phyloP scores from a whole-genome alignment of 106 monocot genomes.

The Triglochin maritima region DNA sequence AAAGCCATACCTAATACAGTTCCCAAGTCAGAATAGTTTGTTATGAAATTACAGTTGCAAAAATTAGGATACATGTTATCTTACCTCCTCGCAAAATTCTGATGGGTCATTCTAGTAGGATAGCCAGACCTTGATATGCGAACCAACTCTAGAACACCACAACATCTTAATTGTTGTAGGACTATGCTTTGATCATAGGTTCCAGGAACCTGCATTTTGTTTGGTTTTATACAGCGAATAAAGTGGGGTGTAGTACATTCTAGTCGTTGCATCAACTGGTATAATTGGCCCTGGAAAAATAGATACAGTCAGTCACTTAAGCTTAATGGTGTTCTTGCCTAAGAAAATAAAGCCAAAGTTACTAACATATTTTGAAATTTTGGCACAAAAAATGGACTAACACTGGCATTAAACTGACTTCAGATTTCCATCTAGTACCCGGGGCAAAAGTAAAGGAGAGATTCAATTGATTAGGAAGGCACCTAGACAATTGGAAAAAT shows the following conservation, averaged over 20 bases:
- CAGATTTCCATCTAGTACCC: no score
- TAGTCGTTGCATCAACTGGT: constrained; percentile 95
- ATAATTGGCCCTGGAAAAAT: constrained; percentile 60
- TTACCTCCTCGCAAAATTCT: constrained; percentile 94
- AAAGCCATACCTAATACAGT: constrained; percentile 75
- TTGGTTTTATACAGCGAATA: constrained; percentile 96
- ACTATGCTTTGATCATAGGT: constrained; percentile 84
- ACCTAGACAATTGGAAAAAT: no score
- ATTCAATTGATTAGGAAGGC: no score
- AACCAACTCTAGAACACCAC: constrained; percentile 95
- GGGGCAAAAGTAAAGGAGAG: no score
- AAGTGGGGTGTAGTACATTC: constrained; percentile 94
- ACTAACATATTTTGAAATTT: no score
- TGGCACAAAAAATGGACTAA: no score
- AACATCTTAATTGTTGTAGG: constrained; percentile 82
- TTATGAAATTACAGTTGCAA: no score
- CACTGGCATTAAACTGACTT: no score
- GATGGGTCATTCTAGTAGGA: constrained; percentile 91
- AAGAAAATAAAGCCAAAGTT: no score
- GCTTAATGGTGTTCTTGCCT: no score
- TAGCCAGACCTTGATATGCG: constrained; percentile 91
- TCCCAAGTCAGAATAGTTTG: neutral
- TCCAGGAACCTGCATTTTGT: constrained; percentile 58
- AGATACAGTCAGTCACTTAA: no score
- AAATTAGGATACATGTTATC: neutral